Evolutionary conservation across 2,329 filamentous ascomycete genomes (phyloP), one percentile per base, ranked within the genome.

Genomic region (Ophiostoma quercus): DNA sequence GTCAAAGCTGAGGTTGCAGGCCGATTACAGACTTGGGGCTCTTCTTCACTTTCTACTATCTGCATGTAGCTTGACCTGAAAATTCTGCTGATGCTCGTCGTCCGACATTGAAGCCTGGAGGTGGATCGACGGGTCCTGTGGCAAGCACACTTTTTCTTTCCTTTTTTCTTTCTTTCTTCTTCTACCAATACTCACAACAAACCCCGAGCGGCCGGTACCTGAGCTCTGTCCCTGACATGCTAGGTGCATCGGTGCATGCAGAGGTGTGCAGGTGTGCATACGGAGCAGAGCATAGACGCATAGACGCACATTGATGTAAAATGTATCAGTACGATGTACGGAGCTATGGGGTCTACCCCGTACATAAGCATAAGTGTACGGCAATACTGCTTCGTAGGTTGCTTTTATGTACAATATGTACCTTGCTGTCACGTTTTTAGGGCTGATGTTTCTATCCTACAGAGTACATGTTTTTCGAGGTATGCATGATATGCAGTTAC

Each of bases 181-280:
- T 41, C 12, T 41, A 41, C 39, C 12, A 41, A 14, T 41, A 41
- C 11, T 41, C 16, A n/a, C 47, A 8, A 14, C 8, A 57, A 22
- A 25, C 51, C 12, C 57, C 57, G 57, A 62, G 57, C 22, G 57
- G 57, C 57, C 25, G 60, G 60, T 63, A 63, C 60, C 60, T 63
- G 32, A 8, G 19, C 37, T 37, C 19, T 63, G 60, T 63, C 16
- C 57, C 60, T 63, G 60, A 22, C 60, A 63, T 63, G 19, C n/a
- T 63, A 32, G 60, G 19, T 37, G 60, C 60, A 63, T 29, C 32
- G 32, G 32, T 63, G 60, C 60, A 63, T 63, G 60, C 60, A 62
- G 57, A 29, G 60, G 29, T 34, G 32, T 32, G 29, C 22, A 16
- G 60, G 29, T 34, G 32, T 32, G 29, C 22, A 62, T 32, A 62